A percentile compares a stretch with the other conserved stretches of the same genome.
Evolutionary conservation across 495 filamentous ascomycete genomes (phyloP).

Genomic region (Umbilicaria muhlenbergii): DNA sequence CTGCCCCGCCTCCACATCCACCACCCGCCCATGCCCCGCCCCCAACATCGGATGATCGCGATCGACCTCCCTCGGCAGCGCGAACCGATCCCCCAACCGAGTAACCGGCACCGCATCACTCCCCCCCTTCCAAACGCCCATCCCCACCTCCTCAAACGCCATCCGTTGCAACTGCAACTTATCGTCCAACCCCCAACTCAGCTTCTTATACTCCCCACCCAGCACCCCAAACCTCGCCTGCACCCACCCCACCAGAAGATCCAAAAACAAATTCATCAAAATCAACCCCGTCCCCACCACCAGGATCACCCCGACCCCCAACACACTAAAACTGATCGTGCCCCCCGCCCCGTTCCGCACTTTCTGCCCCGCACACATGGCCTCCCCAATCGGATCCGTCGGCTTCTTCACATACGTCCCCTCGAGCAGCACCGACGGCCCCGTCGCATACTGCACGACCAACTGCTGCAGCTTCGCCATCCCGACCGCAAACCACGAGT

Average conservation of each 20-base stretch:
- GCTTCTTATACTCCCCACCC: background rate
- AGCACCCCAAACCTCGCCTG: conserved; percentile 2
- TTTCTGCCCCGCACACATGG: background rate
- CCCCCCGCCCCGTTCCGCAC: background rate
- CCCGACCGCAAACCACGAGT: conserved; percentile 8
- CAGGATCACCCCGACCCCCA: background rate
- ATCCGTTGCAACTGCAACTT: conserved; percentile 9
- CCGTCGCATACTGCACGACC: conserved; percentile 7
- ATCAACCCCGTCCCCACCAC: too few relatives aligned
- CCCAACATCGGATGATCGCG: conserved; percentile 3
- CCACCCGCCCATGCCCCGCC: conserved; percentile 2
- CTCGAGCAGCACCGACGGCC: background rate
- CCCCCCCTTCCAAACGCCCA: conserved; percentile 14
- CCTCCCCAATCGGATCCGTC: background rate
- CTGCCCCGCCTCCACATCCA: background rate
- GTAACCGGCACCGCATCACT: conserved; percentile 9
- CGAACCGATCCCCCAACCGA: conserved; percentile 1
- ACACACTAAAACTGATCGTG: background rate
- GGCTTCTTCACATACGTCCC: background rate
- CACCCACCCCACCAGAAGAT: background rate
- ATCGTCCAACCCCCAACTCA: conserved; percentile 7
- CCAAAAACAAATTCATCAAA: too few relatives aligned
- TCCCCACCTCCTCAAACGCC: conserved; percentile 15
- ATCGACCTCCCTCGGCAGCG: background rate
- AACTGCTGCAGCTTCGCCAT: conserved; percentile 5